Base-by-base conservation (phyloP, 73 alveolate species). In the Paramecium sexaurelia region DNA sequence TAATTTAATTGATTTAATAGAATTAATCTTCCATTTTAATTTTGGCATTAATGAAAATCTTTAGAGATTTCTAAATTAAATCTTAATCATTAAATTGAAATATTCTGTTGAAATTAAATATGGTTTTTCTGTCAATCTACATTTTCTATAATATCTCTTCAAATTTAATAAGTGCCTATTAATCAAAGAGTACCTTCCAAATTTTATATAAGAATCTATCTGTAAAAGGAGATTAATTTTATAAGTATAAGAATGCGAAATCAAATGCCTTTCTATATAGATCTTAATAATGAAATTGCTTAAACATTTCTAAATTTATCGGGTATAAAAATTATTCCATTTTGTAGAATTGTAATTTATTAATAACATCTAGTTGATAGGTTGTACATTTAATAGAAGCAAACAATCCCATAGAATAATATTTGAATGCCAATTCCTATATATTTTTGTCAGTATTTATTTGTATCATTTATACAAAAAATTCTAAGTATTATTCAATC, bases 281-380 rank as follows among this genome's bases (percentile, higher is more conserved):
- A 11, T 61, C 83, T 13, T 61, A 61, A 61, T 61, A 61, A n/a
- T 61, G 39, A 32, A 61, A 61, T 61, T 11, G 19, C 8, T 61
- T 61, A 32, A 61, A 61, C 7, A 61, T 26, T 26, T 61, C 83
- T 32, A 61, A 26, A 11, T 61, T 61, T 0, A 61, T 61, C 26
- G 83, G 83, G n/a, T 61, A 61, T 9, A 61, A 27, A 26, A 61
- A 61, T 29, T 61, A 61, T 10, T 61, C 83, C 83, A 61, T 61
- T 11, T 61, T 61, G 27, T 61, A 61, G 11, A 61, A 61, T 61
- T 61, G 9, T 32, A 61, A 32, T 61, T 61, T 61, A 32, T 61
- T 61, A 1, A 61, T 32, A 61, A 61, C 83, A 61, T 61, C 83
- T 11, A 61, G 11, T 61, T 61, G 26, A 61, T 61, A 61, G 11